Evolutionary conservation across 306 rosid genomes (phyloP).

Genomic region (Oxytropis ochrocephala): DNA sequence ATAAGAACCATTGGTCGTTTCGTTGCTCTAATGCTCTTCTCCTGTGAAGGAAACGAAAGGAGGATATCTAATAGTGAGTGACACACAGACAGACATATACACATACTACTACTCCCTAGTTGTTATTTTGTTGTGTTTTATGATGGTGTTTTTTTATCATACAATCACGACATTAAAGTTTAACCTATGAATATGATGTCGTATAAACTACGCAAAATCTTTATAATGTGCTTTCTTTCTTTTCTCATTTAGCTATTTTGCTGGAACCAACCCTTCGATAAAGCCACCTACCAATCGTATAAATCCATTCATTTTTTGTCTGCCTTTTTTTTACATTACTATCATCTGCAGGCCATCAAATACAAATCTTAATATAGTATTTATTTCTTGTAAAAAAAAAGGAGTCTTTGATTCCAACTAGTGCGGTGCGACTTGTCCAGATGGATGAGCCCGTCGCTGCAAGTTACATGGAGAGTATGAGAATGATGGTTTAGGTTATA

Average conservation of each 20-base stretch:
- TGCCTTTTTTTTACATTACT: not conserved
- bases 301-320: not conserved
- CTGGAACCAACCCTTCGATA: not conserved
- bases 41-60: not conserved
- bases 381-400: no score
- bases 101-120: constrained; percentile 3
- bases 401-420: no score
- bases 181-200: not conserved
- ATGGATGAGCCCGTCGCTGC: no score
- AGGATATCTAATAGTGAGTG: not conserved
- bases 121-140: not conserved
- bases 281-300: not conserved
- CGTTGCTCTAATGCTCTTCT: not conserved
- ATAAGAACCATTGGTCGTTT: not conserved
- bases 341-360: no score
- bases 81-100: not conserved
- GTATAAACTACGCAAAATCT: constrained; percentile 12
- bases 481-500: no score
- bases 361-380: no score
- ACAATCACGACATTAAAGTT: constrained; percentile 1
- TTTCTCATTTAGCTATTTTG: not conserved
- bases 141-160: not conserved
- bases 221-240: not conserved
- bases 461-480: no score
- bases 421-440: no score